Base-by-base conservation (phyloP, 805 yeast species). In the Kregervanrija delftensis region DNA sequence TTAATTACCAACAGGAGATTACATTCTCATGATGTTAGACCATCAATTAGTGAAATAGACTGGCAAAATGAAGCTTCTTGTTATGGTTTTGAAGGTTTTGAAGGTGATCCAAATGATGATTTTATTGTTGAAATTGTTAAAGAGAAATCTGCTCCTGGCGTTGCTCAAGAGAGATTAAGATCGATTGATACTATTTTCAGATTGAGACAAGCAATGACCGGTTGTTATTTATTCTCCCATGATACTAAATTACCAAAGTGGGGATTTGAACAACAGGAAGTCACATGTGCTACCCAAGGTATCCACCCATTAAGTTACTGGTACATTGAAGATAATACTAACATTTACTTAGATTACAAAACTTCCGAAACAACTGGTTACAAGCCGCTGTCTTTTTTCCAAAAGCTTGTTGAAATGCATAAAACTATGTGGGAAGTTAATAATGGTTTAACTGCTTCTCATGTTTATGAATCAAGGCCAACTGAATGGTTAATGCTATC, bases 241-340 rank as follows among this genome's bases (percentile, higher is more conserved):
- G 82, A 77, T 46, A 77, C 74, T 11, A 83, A 83, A 59, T 72
- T 86, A 56, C 95, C 95, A 49, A 77, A 76, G 42, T 85, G 93
- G 90, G 95, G 85, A 1, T 83, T 80, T 53, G 84, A 79, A 49
- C 95, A 86, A 64, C 90, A 82, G 63, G 95, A 86, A 67, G 95
- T 86, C 43, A 79, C 90, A 3, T 76, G 90, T 68, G 88, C 95
- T 33, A 63, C 75, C 14, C 83, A 79, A 54, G 93, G 90, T 62
- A 69, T 72, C 44, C 66, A 76, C 45, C 69, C 74, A 13, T 72
- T 81, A 54, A 69, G 81, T 33, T 69, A 76, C 51, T 86, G 91
- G 91, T 81, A 83, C 63, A 68, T 86, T 55, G 95, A 86, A 66
- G 72, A 77, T 47, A 85, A 84, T 64, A 68, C 62, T 42, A 83